Evolutionary conservation across 1,284 basidiomycete species (phyloP).

Genomic region (Trichosporon inkin): DNA sequence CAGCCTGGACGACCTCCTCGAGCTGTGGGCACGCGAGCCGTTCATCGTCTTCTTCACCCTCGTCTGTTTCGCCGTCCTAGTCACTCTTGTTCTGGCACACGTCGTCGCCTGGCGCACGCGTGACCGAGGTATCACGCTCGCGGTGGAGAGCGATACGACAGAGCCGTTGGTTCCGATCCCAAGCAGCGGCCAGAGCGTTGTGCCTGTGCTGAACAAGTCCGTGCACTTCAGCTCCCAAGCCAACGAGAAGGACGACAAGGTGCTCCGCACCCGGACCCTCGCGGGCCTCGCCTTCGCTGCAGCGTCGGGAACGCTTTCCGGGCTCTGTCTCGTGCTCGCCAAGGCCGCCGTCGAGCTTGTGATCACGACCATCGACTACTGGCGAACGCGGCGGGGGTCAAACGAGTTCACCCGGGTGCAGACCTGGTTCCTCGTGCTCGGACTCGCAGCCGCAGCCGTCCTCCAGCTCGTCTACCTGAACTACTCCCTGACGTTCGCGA

Average conservation of each 20-base stretch:
- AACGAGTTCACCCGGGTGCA: slow-evolving; percentile 71
- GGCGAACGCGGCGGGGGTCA: slow-evolving; percentile 54
- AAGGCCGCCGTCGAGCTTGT: slow-evolving; percentile 91
- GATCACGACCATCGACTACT: slow-evolving; percentile 64
- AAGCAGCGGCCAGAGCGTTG: not conserved
- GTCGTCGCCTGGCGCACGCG: slow-evolving; percentile 2
- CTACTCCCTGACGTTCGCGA: slow-evolving; percentile 75
- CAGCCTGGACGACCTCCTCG: slow-evolving; percentile 77
- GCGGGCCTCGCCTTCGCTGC: slow-evolving; percentile 85
- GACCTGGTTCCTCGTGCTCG: slow-evolving; percentile 44
- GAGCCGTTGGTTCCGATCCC: not conserved
- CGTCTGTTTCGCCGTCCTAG: slow-evolving; percentile 62
- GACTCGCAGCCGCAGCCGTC: slow-evolving; percentile 38
- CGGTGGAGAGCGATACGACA: not conserved
- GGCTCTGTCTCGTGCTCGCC: slow-evolving; percentile 87
- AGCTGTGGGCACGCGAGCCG: slow-evolving; percentile 68
- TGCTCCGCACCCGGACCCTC: slow-evolving; percentile 58
- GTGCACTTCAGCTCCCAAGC: slow-evolving; percentile 10
- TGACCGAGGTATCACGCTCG: not conserved
- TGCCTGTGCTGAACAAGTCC: not conserved
- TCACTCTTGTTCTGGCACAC: slow-evolving; percentile 55
- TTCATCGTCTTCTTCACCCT: slow-evolving; percentile 79
- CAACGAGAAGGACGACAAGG: slow-evolving; percentile 13
- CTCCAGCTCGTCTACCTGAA: slow-evolving; percentile 82
- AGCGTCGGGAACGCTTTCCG: slow-evolving; percentile 84